Evolutionary conservation across 352 stramenopile species (phyloP).

Genomic region (Globisporangium mamillatum): DNA sequence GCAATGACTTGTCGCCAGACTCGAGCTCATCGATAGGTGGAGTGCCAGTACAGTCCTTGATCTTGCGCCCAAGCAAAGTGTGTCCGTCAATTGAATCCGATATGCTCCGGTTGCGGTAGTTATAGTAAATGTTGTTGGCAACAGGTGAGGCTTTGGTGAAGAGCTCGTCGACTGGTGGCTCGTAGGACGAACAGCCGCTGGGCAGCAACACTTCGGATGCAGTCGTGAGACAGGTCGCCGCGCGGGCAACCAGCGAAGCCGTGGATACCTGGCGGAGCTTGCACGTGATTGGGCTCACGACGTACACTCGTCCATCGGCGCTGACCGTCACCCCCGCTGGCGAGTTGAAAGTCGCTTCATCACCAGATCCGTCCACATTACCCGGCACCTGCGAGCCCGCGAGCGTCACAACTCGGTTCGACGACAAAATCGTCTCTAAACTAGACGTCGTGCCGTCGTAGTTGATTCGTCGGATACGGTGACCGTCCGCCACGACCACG

Average conservation of each 20-base stretch:
- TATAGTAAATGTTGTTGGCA: slow-evolving; percentile 93
- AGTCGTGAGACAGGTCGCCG: slow-evolving; percentile 75
- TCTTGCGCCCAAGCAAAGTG: slow-evolving; percentile 55
- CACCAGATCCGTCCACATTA: slow-evolving; percentile 81
- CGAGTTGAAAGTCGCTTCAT: slow-evolving; percentile 89
- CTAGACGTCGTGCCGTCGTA: slow-evolving; percentile 54
- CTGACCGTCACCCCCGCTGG: slow-evolving; percentile 85
- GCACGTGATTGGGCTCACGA: slow-evolving; percentile 90
- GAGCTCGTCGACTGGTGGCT: slow-evolving; percentile 88
- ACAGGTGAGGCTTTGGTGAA: slow-evolving; percentile 73
- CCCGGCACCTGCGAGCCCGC: slow-evolving; percentile 73
- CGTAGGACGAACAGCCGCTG: slow-evolving; percentile 93
- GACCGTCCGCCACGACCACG: slow-evolving; percentile 88
- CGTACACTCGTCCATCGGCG: slow-evolving; percentile 84
- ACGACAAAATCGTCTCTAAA: slow-evolving; percentile 65
- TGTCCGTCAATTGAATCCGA: slow-evolving; percentile 38
- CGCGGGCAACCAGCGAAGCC: slow-evolving; percentile 58
- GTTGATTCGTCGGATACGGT: slow-evolving; percentile 85
- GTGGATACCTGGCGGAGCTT: slow-evolving; percentile 84
- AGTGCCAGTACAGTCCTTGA: slow-evolving; percentile 91
- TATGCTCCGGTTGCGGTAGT: slow-evolving; percentile 58
- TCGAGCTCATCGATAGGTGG: slow-evolving; percentile 84
- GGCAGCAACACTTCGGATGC: slow-evolving; percentile 86
- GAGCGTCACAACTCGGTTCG: slow-evolving; percentile 87
- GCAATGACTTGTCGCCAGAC: slow-evolving; percentile 52